Evolutionary conservation across 495 filamentous ascomycete genomes (phyloP).

Genomic region (Hypoxylon perforatum): DNA sequence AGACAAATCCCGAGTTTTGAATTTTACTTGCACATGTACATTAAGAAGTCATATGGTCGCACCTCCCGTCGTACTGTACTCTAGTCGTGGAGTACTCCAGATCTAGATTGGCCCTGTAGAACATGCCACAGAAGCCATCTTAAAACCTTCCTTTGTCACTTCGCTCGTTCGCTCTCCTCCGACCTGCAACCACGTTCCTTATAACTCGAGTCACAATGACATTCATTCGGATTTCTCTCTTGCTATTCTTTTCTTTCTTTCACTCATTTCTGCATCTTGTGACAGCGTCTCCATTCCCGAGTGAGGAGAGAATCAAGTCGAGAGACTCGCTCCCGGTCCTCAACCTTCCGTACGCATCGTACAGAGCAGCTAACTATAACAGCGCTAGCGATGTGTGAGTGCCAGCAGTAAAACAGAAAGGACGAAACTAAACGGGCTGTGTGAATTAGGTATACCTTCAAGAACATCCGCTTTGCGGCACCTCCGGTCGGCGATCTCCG

Average conservation of each 20-base stretch:
- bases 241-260: slow-evolving; percentile 3
- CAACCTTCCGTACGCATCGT: slow-evolving; percentile 44
- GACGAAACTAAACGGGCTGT: neutral
- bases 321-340: slow-evolving; percentile 26
- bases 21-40: neutral
- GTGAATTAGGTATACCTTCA: slow-evolving; percentile 57
- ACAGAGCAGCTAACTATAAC: slow-evolving; percentile 43
- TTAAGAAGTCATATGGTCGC: neutral
- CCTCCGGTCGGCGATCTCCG: slow-evolving; percentile 65
- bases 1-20: neutral
- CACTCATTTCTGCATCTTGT: neutral
- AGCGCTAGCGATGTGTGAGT: slow-evolving; percentile 40
- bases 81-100: no score
- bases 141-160: neutral
- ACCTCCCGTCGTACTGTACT: neutral
- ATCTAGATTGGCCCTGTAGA: neutral
- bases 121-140: neutral
- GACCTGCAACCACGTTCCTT: neutral
- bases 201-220: neutral
- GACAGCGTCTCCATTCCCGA: neutral
- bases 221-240: neutral
- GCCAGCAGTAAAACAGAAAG: neutral
- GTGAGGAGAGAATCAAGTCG: neutral
- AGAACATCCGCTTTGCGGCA: slow-evolving; percentile 69
- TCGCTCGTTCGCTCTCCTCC: slow-evolving; percentile 1